A percentile compares a stretch with the other conserved stretches of the same genome.
phyloP scores from a whole-genome alignment of 768 basidiomycete species.

The Pisolithus albus region DNA sequence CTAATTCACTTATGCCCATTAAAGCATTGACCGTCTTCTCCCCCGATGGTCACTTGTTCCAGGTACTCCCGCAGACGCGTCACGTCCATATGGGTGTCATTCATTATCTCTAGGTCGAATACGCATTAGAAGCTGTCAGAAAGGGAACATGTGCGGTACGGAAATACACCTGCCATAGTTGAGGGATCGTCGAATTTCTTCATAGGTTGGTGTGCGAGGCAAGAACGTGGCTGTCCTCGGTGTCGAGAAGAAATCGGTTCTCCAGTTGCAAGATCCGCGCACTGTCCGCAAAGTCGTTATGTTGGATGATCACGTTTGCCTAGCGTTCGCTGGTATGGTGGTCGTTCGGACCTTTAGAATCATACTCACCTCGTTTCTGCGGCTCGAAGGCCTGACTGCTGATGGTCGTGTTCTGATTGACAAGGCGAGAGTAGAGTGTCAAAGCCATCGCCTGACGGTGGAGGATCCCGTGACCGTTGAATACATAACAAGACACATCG shows the following conservation, averaged over 20 bases:
- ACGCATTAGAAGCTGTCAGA: conserved; percentile 94
- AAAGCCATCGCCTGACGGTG: conserved; percentile 92
- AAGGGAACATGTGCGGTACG: conserved; percentile 95
- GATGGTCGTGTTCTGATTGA: conserved; percentile 98
- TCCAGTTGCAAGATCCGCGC: conserved; percentile 96
- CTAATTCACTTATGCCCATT: conserved; percentile 3
- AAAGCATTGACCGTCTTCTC: conserved; percentile 96
- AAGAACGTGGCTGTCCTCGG: conserved; percentile 93
- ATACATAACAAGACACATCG: conserved; percentile 96
- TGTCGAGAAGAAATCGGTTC: conserved; percentile 97
- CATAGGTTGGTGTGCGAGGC: conserved; percentile 90
- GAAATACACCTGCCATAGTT: conserved; percentile 3
- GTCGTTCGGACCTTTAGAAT: conserved; percentile 1
- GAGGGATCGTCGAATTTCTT: conserved; percentile 3
- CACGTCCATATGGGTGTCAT: conserved; percentile 11
- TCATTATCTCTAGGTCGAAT: conserved; percentile 73
- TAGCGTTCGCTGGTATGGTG: conserved; percentile 89
- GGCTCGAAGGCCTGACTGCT: conserved; percentile 76
- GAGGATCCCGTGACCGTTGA: conserved; percentile 98
- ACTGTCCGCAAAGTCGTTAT: conserved; percentile 98
- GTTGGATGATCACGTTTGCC: conserved; percentile 95
- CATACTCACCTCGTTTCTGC: conserved; percentile 5
- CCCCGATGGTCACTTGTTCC: conserved; percentile 97
- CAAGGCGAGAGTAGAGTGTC: conserved; percentile 96
- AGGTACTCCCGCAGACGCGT: conserved; percentile 47